phyloP scores from a whole-genome alignment of 1,284 basidiomycete species.

The Lignosus rhinocerotis region DNA sequence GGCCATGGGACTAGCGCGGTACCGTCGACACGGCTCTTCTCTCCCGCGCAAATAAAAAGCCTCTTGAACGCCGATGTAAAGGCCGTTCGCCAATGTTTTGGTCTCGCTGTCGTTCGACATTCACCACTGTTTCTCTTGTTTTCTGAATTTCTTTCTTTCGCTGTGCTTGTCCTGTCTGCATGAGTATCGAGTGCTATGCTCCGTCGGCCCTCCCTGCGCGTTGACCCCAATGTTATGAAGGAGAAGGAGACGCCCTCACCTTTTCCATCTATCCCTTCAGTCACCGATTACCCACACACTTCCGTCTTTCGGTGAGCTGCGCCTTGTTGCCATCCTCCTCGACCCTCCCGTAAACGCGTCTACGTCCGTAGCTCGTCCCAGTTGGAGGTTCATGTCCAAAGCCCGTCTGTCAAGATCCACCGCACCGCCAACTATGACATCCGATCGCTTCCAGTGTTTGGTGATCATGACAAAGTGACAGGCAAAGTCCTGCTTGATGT shows the following conservation, averaged over 20 bases:
- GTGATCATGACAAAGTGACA: constrained; percentile 57
- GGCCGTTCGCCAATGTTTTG: constrained; percentile 19
- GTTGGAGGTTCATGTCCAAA: constrained; percentile 60
- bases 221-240: constrained; percentile 14
- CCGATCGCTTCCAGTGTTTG: constrained; percentile 56
- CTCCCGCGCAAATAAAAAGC: constrained; percentile 21
- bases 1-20: constrained; percentile 15
- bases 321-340: background rate
- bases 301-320: constrained; percentile 36
- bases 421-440: constrained; percentile 37
- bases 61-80: constrained; percentile 18
- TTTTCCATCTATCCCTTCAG: background rate
- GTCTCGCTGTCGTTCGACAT: constrained; percentile 15
- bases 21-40: constrained; percentile 18
- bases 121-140: constrained; percentile 12
- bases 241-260: constrained; percentile 6
- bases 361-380: constrained; percentile 46
- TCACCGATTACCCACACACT: constrained; percentile 28
- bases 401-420: constrained; percentile 53
- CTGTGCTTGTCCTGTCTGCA: constrained; percentile 12
- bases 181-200: constrained; percentile 18
- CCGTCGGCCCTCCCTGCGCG: constrained; percentile 20
- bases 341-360: background rate
- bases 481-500: constrained; percentile 59
- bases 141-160: constrained; percentile 13